Evolutionary conservation across 768 basidiomycete genomes (phyloP).

Genomic region (Cubamyces lactineus): DNA sequence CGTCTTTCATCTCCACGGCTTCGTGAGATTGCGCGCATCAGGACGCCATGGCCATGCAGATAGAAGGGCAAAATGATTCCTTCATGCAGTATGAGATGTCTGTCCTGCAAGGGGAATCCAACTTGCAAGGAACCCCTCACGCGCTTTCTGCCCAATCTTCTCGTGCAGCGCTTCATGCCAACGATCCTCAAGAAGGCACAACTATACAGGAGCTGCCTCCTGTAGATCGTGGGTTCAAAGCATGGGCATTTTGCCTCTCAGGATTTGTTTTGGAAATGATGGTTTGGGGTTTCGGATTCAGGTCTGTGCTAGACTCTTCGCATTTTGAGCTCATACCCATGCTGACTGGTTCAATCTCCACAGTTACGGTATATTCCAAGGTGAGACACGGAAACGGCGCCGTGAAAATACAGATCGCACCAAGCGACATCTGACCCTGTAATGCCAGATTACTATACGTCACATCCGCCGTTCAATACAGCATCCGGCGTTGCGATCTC

Average conservation of each 20-base stretch:
- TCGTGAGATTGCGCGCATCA: neutral
- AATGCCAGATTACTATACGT: slow-evolving; percentile 28
- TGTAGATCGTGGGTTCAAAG: slow-evolving; percentile 25
- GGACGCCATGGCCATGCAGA: neutral
- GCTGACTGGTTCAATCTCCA: neutral
- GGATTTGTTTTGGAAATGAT: slow-evolving; percentile 28
- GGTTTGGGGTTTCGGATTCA: slow-evolving; percentile 31
- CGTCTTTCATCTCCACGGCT: neutral
- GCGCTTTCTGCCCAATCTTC: slow-evolving; percentile 16
- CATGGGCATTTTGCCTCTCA: slow-evolving; percentile 28
- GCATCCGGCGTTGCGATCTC: slow-evolving; percentile 24
- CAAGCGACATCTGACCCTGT: neutral
- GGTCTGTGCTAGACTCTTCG: slow-evolving; percentile 11
- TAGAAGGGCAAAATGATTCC: neutral
- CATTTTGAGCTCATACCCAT: neutral
- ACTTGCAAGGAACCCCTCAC: neutral
- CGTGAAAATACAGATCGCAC: no score
- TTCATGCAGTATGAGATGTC: neutral
- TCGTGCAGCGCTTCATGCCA: slow-evolving; percentile 8
- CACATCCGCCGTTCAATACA: slow-evolving; percentile 27
- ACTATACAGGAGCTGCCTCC: slow-evolving; percentile 28
- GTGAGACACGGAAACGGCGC: neutral
- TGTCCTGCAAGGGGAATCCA: neutral
- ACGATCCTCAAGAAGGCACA: slow-evolving; percentile 9
- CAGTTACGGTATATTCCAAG: slow-evolving; percentile 33